Base-by-base conservation (phyloP, 441 rosid species). In the Eutrema salsugineum region DNA sequence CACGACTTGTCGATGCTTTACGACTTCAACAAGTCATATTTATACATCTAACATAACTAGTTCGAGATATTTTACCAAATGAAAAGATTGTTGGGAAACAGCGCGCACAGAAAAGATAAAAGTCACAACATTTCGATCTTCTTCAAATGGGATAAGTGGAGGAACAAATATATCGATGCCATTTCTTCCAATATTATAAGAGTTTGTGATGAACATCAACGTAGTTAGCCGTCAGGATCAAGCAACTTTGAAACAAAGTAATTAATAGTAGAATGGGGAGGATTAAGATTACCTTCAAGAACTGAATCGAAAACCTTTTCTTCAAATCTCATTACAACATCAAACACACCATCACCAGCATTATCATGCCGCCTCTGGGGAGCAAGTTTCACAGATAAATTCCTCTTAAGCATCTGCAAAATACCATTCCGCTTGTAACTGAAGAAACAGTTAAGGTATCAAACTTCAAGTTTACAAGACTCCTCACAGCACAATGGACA, bases 361-460 rank as follows among this genome's bases (percentile, higher is more conserved):
- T 91, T 94, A 15, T 91, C 93, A 79, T 94, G 97, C 97, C 99
- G 91, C 11, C 97, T 88, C 60, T 94, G 99, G 0, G 99, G 99
- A 33, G 97, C 96, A 57, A 84, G 73, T 77, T 92, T 92, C 57
- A 90, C 93, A 11, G 84, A 63, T 24, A 74, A 72, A 77, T 94
- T 94, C 75, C 99, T 88, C 75, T 94, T 92, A 68, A 94, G 91
- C 97, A 90, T 91, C 14, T 93, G 93, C 80, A 91, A 78, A 55
- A 94, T 92, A 17, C 97, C 97, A 82, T 90, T 94, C 42, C 97
- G 81, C 87, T 91, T 91, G 83, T 94, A 91, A 12, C 99, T 94
- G 78, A 63, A 14, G 39, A 59, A 32, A 4, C 36, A 42, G 30
- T 65, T 2, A 76, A 76, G 72, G 68, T 17, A 33, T 57, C 67